phyloP scores from a whole-genome alignment of 2,329 filamentous ascomycete genomes.

The Monosporascus ibericus region DNA sequence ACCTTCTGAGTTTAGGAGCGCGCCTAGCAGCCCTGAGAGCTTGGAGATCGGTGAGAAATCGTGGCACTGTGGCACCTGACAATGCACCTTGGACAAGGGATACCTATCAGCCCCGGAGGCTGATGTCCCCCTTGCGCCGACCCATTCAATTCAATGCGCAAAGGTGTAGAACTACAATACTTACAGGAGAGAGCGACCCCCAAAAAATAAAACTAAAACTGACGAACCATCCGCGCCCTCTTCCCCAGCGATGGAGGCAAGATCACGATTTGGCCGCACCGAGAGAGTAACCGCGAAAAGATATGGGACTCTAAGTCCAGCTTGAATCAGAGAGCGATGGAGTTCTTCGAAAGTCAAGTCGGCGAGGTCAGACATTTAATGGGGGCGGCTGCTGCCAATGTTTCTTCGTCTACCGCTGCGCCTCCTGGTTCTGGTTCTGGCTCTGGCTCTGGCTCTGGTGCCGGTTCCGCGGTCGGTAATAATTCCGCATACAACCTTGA shows the following conservation, averaged over 20 bases:
- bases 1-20: too few relatives aligned
- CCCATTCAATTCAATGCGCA: too few relatives aligned
- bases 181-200: background rate
- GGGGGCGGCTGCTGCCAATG: background rate
- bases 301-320: background rate
- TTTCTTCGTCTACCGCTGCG: slow-evolving; percentile 3
- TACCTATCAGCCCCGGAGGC: too few relatives aligned
- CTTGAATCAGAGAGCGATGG: slow-evolving; percentile 15
- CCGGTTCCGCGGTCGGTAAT: slow-evolving; percentile 9
- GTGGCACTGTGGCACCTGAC: too few relatives aligned
- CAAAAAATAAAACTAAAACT: background rate
- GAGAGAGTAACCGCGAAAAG: background rate
- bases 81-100: too few relatives aligned
- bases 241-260: background rate
- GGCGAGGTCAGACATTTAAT: slow-evolving; percentile 20
- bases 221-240: background rate
- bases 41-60: too few relatives aligned
- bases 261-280: background rate
- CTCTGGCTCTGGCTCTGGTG: background rate
- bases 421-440: background rate
- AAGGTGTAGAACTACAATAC: too few relatives aligned
- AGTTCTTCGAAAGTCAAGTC: slow-evolving; percentile 29
- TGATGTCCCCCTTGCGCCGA: too few relatives aligned
- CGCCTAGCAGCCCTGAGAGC: too few relatives aligned
- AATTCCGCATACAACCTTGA: slow-evolving; percentile 8